phyloP scores from a whole-genome alignment of 2,329 filamentous ascomycete species.

The Stachybotrys chartarum region DNA sequence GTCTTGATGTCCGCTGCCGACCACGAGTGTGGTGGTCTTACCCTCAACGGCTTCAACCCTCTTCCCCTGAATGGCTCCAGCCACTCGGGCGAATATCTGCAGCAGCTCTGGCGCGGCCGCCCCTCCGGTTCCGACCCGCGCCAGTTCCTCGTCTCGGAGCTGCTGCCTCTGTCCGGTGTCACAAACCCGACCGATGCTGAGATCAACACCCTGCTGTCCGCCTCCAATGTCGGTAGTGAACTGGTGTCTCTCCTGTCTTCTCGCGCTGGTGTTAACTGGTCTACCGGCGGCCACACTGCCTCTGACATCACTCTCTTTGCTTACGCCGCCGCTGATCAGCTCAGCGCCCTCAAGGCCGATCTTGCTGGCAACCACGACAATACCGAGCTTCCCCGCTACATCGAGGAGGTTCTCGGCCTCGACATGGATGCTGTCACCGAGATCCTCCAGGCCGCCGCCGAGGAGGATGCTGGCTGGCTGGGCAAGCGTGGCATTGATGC shows the following conservation, averaged over 20 bases:
- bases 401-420: constrained; percentile 18
- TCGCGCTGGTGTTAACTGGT: constrained; percentile 24
- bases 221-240: constrained; percentile 13
- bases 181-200: constrained; percentile 15
- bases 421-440: constrained; percentile 17
- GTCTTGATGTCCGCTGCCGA: constrained; percentile 28
- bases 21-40: constrained; percentile 26
- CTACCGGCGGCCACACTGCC: constrained; percentile 26
- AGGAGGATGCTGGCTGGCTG: not conserved
- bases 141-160: constrained; percentile 13
- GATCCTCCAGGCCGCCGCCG: not conserved
- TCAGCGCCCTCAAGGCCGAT: constrained; percentile 12
- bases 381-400: constrained; percentile 18
- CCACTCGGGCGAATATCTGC: constrained; percentile 18
- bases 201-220: constrained; percentile 13
- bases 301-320: constrained; percentile 27
- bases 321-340: constrained; percentile 17
- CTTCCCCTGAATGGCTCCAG: constrained; percentile 15
- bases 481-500: not conserved
- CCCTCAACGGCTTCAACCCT: constrained; percentile 23
- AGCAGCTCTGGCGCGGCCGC: constrained; percentile 15
- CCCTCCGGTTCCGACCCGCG: constrained; percentile 16
- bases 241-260: constrained; percentile 18
- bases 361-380: constrained; percentile 22
- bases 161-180: constrained; percentile 21